A percentile compares a stretch with the other conserved stretches of the same genome.
phyloP scores from a whole-genome alignment of 192 early-diverging fungal genomes.

The Phlyctochytrium planicorne region DNA sequence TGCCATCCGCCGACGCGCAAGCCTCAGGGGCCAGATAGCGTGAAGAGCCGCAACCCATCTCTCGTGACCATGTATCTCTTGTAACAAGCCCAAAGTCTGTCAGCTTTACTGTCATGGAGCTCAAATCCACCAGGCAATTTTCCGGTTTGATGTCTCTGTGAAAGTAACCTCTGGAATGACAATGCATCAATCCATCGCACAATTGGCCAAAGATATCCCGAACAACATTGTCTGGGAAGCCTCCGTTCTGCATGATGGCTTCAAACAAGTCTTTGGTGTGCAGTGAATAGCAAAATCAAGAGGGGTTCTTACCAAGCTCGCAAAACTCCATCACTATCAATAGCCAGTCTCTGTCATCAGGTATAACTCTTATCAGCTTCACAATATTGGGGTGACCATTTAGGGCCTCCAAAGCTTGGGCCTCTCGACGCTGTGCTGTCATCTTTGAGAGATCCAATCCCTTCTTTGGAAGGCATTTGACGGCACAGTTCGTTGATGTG shows the following conservation, averaged over 20 bases:
- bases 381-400: constrained; percentile 42
- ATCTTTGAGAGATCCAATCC: constrained; percentile 40
- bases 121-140: constrained; percentile 61
- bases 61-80: constrained; percentile 65
- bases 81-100: constrained; percentile 97
- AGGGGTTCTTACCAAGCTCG: constrained; percentile 20
- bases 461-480: constrained; percentile 52
- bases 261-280: constrained; percentile 43
- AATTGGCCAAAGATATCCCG: constrained; percentile 69
- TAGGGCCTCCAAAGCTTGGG: constrained; percentile 25
- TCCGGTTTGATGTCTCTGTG: constrained; percentile 93
- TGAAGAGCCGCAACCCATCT: constrained; percentile 86
- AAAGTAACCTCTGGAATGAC: constrained; percentile 76
- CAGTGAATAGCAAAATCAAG: constrained; percentile 2
- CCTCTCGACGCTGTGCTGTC: constrained; percentile 41
- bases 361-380: constrained; percentile 30
- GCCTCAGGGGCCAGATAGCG: constrained; percentile 79
- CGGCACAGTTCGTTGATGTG: constrained; percentile 26
- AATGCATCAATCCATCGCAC: constrained; percentile 70
- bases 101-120: constrained; percentile 61
- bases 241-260: constrained; percentile 33
- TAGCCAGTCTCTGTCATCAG: constrained; percentile 36
- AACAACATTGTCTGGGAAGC: constrained; percentile 23
- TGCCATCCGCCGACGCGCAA: constrained; percentile 13
- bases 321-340: constrained; percentile 30